phyloP scores from a whole-genome alignment of 2,329 filamentous ascomycete species.

The Sarocladiaceae sp. region DNA sequence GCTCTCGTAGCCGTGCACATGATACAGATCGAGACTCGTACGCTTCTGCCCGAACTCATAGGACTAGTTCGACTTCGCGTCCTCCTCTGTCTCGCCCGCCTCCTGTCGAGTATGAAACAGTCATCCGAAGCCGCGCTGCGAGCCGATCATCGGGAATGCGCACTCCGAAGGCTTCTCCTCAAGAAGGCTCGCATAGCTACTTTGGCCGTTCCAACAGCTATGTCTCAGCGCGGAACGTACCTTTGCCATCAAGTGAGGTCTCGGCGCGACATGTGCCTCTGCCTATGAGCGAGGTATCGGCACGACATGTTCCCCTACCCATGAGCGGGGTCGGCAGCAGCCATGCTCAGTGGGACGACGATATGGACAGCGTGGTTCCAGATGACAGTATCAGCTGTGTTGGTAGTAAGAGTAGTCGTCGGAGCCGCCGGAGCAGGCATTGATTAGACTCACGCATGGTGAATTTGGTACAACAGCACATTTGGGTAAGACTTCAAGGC shows the following conservation, averaged over 20 bases:
- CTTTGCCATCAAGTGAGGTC: slow-evolving; percentile 15
- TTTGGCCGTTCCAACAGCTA: slow-evolving; percentile 10
- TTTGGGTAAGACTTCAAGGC: slow-evolving; percentile 1
- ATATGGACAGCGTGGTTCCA: slow-evolving; percentile 51
- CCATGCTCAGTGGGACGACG: slow-evolving; percentile 39
- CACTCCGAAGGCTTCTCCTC: slow-evolving; percentile 2
- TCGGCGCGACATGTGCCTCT: slow-evolving; percentile 13
- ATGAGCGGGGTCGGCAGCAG: slow-evolving; percentile 37
- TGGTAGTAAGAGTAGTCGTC: slow-evolving; percentile 30
- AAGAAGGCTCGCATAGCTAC: neutral
- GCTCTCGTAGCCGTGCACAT: slow-evolving; percentile 1
- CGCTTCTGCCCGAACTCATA: slow-evolving; percentile 37
- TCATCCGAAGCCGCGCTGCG: slow-evolving; percentile 25
- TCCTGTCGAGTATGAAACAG: slow-evolving; percentile 21
- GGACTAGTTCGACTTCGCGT: slow-evolving; percentile 29
- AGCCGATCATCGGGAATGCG: slow-evolving; percentile 18
- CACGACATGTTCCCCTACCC: slow-evolving; percentile 15
- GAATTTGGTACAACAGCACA: slow-evolving; percentile 5
- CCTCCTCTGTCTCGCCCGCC: slow-evolving; percentile 10
- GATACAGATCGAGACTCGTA: slow-evolving; percentile 31
- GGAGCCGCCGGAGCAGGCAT: slow-evolving; percentile 3
- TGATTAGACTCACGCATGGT: neutral
- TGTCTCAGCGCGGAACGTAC: slow-evolving; percentile 15
- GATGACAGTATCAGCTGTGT: slow-evolving; percentile 60
- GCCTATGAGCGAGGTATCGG: slow-evolving; percentile 19